Evolutionary conservation across 345 rosid genomes (phyloP).

Genomic region (Cardamine resedifolia): DNA sequence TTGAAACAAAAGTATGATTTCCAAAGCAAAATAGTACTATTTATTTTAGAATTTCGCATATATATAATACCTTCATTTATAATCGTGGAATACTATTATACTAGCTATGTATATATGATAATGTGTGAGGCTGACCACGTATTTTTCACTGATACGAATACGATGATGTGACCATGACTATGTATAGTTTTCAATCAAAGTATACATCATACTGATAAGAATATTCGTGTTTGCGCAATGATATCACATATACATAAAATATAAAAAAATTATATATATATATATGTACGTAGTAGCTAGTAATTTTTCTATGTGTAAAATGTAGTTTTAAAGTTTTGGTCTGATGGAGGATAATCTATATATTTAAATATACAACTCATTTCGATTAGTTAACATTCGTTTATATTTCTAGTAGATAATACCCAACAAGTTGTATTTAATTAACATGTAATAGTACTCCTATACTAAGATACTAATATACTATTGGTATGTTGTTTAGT

Average conservation of each 20-base stretch:
- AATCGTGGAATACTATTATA: background rate
- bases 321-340: background rate
- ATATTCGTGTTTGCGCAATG: slow-evolving; percentile 23
- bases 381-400: background rate
- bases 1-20: background rate
- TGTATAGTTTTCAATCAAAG: too few species aligned
- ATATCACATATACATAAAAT: background rate
- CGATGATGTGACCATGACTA: slow-evolving; percentile 12
- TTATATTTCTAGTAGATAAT: too few species aligned
- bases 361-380: background rate
- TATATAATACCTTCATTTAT: background rate
- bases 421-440: background rate
- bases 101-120: background rate
- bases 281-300: background rate
- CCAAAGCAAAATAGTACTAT: background rate
- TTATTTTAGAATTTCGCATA: background rate
- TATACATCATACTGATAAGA: too few species aligned
- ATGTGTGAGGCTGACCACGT: background rate
- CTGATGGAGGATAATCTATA: background rate
- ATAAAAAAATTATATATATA: background rate
- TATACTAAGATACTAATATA: too few species aligned
- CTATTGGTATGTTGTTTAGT: too few species aligned
- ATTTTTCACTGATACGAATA: slow-evolving; percentile 17
- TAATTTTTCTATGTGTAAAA: background rate
- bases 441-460: background rate